Evolutionary conservation across 1,139 yeast genomes (phyloP).

Genomic region (Suhomyces ambrosiae): DNA sequence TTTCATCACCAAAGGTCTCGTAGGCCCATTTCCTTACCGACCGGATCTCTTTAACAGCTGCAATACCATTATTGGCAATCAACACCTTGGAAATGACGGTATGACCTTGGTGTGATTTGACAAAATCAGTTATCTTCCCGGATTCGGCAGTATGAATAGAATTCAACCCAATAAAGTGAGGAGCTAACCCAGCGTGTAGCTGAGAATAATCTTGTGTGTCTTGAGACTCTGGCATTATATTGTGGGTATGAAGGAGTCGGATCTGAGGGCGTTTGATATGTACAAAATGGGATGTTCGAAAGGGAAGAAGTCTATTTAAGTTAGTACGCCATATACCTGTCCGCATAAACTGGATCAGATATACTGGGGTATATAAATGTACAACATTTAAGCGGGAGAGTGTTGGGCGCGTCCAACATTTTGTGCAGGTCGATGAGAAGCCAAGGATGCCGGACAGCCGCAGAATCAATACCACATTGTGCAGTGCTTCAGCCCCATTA

Average conservation of each 20-base stretch:
- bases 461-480: no score
- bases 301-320: conserved; percentile 6
- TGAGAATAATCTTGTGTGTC: conserved; percentile 28
- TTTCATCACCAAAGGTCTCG: conserved; percentile 94
- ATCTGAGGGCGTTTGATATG: conserved; percentile 8
- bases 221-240: conserved; percentile 16
- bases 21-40: conserved; percentile 98
- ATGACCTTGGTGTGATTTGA: conserved; percentile 86
- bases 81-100: conserved; percentile 87
- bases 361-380: conserved; percentile 9
- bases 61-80: conserved; percentile 98
- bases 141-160: conserved; percentile 73
- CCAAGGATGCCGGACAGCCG: no score
- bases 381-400: conserved; percentile 4
- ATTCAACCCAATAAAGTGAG: conserved; percentile 80
- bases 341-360: conserved; percentile 11
- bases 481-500: no score
- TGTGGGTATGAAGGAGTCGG: conserved; percentile 8
- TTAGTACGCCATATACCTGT: conserved; percentile 12
- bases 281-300: conserved; percentile 8
- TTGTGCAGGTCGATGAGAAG: no score
- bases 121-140: conserved; percentile 79
- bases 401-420: conserved; percentile 9
- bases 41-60: conserved; percentile 97
- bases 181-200: conserved; percentile 52